These are phyloP conservation scores for Macrolepiota fuliginosa DNA, from an alignment of 768 basidiomycete genomes.

Conservation along the genomic window DNA sequence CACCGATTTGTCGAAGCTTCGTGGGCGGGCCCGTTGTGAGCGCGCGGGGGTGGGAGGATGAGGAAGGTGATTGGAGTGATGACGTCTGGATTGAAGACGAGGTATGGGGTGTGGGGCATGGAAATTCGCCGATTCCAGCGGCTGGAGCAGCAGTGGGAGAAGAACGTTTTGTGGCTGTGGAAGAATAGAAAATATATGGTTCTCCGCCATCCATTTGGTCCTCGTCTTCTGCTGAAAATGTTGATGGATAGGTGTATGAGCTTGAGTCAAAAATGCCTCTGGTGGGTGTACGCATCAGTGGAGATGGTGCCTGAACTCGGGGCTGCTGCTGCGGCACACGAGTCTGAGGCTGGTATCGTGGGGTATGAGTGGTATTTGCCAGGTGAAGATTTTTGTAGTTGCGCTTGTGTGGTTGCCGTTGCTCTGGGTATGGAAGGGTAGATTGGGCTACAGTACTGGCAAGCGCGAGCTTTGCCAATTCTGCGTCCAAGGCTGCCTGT, in stretches of 20 bases:
- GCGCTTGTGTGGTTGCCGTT: not conserved
- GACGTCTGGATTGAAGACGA: not conserved
- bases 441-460: not conserved
- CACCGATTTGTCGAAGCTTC: not conserved
- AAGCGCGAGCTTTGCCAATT: slow-evolving; percentile 1
- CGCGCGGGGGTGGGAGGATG: not conserved
- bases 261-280: slow-evolving; percentile 9
- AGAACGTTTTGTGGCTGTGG: not conserved
- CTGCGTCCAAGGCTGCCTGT: slow-evolving; percentile 1
- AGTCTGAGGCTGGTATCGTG: not conserved
- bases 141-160: not conserved
- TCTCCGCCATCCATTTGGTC: not conserved
- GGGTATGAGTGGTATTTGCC: not conserved
- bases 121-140: slow-evolving; percentile 10
- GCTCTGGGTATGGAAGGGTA: not conserved
- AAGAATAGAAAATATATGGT: slow-evolving; percentile 11
- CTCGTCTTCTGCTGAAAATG: not conserved
- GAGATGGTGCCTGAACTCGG: not conserved
- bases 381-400: slow-evolving; percentile 13
- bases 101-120: not conserved
- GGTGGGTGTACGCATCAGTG: not conserved
- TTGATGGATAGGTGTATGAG: not conserved
- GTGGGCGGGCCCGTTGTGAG: not conserved
- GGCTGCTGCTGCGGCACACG: not conserved
- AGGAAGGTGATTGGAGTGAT: slow-evolving; percentile 2